Percentiles rank a stretch among this genome's conserved stretches.
phyloP scores from a whole-genome alignment of 345 rosid species.

The Carallia pectinifolia region DNA sequence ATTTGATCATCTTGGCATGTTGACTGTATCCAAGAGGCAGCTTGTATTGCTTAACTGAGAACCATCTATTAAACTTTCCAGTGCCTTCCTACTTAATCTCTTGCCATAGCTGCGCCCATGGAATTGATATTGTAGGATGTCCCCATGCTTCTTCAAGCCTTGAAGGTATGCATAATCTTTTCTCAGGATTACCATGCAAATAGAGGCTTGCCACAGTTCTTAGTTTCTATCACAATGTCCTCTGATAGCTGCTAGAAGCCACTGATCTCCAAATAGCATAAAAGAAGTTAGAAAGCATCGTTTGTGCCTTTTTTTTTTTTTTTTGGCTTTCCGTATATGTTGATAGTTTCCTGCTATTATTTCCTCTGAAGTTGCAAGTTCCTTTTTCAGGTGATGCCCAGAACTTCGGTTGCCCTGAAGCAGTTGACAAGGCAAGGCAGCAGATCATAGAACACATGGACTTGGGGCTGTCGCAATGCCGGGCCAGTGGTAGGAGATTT shows the following conservation, averaged over 20 bases:
- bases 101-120: slow-evolving; percentile 92
- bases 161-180: too few species aligned
- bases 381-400: slow-evolving; percentile 32
- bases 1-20: not conserved
- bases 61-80: slow-evolving; percentile 25
- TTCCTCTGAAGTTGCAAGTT: too few species aligned
- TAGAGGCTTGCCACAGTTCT: too few species aligned
- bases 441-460: slow-evolving; percentile 64
- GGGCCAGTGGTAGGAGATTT: slow-evolving; percentile 36
- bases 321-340: too few species aligned
- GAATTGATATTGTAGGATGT: slow-evolving; percentile 90
- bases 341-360: too few species aligned
- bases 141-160: too few species aligned
- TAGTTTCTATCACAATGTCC: too few species aligned
- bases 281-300: too few species aligned
- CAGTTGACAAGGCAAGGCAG: slow-evolving; percentile 79
- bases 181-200: too few species aligned
- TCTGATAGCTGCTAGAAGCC: too few species aligned
- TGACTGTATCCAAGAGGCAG: not conserved
- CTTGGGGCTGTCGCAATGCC: slow-evolving; percentile 88
- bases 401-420: slow-evolving; percentile 79
- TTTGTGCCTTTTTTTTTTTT: too few species aligned
- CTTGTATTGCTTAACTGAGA: not conserved
- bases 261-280: too few species aligned
- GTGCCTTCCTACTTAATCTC: slow-evolving; percentile 68